A percentile compares a stretch with the other conserved stretches of the same genome.
Evolutionary conservation across 805 yeast species (phyloP).

Genomic region (Crinitomyces ghanaensis): DNA sequence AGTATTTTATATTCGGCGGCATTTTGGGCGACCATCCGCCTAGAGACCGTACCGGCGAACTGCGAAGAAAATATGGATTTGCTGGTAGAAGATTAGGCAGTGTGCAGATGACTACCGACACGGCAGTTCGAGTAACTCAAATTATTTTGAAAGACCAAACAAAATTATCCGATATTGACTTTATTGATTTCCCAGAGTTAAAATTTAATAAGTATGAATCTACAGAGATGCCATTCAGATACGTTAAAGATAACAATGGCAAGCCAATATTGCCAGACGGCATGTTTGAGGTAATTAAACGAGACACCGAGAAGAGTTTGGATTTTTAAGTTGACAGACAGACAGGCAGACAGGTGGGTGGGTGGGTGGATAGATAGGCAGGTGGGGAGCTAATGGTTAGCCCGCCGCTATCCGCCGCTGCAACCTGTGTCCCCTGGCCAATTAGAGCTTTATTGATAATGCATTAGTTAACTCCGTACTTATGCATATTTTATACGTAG

Average conservation of each 20-base stretch:
- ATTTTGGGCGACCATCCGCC: slow-evolving; percentile 83
- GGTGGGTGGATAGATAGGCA: too few relatives aligned
- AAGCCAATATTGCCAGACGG: slow-evolving; percentile 86
- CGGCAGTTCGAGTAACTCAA: slow-evolving; percentile 90
- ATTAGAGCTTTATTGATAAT: too few relatives aligned
- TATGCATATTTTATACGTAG: too few relatives aligned
- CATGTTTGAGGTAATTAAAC: slow-evolving; percentile 74
- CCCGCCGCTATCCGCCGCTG: too few relatives aligned
- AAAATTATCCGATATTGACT: slow-evolving; percentile 44
- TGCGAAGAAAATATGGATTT: slow-evolving; percentile 77
- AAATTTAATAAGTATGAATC: slow-evolving; percentile 80
- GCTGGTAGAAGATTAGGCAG: slow-evolving; percentile 78
- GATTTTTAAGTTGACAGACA: slow-evolving; percentile 17
- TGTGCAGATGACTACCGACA: slow-evolving; percentile 94
- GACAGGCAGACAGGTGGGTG: too few relatives aligned
- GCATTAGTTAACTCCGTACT: too few relatives aligned
- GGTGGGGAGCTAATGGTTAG: too few relatives aligned
- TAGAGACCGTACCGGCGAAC: slow-evolving; percentile 85
- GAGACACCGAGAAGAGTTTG: slow-evolving; percentile 69
- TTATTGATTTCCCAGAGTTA: slow-evolving; percentile 90
- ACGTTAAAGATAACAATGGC: slow-evolving; percentile 49
- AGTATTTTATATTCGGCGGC: slow-evolving; percentile 93
- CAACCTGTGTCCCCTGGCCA: too few relatives aligned
- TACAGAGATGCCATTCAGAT: slow-evolving; percentile 96
- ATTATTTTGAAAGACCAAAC: slow-evolving; percentile 49